Conservation (phyloP, 352 stramenopile species). For the Globisporangium nodosum region DNA sequence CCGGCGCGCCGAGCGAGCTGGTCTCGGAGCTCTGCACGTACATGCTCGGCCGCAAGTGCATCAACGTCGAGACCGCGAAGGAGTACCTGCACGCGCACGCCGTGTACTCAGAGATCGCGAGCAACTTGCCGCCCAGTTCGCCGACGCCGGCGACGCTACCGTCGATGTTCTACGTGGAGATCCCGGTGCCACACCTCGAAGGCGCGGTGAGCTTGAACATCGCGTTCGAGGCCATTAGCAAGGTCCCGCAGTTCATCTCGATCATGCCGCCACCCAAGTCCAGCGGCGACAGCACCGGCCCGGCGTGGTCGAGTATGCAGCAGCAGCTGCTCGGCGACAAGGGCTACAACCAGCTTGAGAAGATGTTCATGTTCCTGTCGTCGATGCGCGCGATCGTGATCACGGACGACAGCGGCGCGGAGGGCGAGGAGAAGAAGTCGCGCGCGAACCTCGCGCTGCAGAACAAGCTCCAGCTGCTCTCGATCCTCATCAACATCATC, state of each 20-base stretch:
- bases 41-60: slow-evolving; percentile 74
- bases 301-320: slow-evolving; percentile 43
- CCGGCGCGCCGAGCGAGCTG: slow-evolving; percentile 68
- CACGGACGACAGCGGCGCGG: slow-evolving; percentile 20
- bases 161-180: slow-evolving; percentile 86
- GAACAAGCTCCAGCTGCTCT: slow-evolving; percentile 81
- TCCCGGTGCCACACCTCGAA: slow-evolving; percentile 66
- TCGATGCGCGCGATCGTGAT: slow-evolving; percentile 77
- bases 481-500: slow-evolving; percentile 81
- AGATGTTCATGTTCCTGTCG: slow-evolving; percentile 80
- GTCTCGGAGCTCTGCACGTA: slow-evolving; percentile 83
- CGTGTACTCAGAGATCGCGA: slow-evolving; percentile 70
- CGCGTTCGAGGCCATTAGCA: slow-evolving; percentile 75
- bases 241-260: slow-evolving; percentile 74
- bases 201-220: slow-evolving; percentile 76
- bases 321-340: slow-evolving; percentile 75
- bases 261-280: slow-evolving; percentile 40
- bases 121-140: slow-evolving; percentile 29
- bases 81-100: slow-evolving; percentile 79
- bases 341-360: slow-evolving; percentile 83
- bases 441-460: slow-evolving; percentile 71
- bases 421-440: slow-evolving; percentile 12
- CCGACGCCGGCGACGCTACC: slow-evolving; percentile 30
- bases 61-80: slow-evolving; percentile 82
- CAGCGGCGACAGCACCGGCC: slow-evolving; percentile 12